Evolutionary conservation across 768 basidiomycete species (phyloP).

Genomic region (Boletus pseudopeckii): DNA sequence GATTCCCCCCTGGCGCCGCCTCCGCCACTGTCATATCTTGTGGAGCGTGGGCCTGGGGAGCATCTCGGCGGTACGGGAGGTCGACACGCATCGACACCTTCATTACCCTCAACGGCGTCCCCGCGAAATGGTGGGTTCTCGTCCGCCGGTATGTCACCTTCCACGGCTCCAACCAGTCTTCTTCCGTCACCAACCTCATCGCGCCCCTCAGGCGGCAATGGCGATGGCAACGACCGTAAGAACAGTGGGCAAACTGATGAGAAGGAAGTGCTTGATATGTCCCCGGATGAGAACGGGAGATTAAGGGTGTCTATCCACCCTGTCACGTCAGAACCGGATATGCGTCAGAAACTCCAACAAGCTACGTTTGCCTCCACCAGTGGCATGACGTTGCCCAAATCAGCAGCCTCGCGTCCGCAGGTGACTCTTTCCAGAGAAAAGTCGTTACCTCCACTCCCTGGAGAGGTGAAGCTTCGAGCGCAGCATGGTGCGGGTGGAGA

Average conservation of each 20-base stretch:
- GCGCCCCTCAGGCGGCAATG: slow-evolving; percentile 56
- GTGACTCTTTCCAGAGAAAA: slow-evolving; percentile 55
- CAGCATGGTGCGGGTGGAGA: slow-evolving; percentile 38
- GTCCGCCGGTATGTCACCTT: slow-evolving; percentile 65
- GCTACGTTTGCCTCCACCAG: slow-evolving; percentile 33
- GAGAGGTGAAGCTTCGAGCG: slow-evolving; percentile 43
- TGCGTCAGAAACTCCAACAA: slow-evolving; percentile 46
- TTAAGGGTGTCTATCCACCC: slow-evolving; percentile 46
- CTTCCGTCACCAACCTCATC: slow-evolving; percentile 76
- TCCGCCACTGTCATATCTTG: slow-evolving; percentile 87
- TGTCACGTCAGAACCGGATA: slow-evolving; percentile 59
- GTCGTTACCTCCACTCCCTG: slow-evolving; percentile 73
- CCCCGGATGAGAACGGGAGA: slow-evolving; percentile 34
- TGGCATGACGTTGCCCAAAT: slow-evolving; percentile 29
- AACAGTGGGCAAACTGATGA: slow-evolving; percentile 44
- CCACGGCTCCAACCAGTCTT: slow-evolving; percentile 71
- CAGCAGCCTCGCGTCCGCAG: slow-evolving; percentile 13
- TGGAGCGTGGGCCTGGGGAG: slow-evolving; percentile 53
- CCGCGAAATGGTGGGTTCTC: slow-evolving; percentile 51
- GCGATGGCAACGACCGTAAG: slow-evolving; percentile 45
- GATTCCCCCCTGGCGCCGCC: slow-evolving; percentile 83
- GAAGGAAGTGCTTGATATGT: slow-evolving; percentile 34
- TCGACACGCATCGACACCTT: slow-evolving; percentile 68
- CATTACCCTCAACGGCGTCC: slow-evolving; percentile 57
- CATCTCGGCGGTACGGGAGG: slow-evolving; percentile 39